Evolutionary conservation across 345 rosid genomes (phyloP).

Genomic region (Durio zibethinus): DNA sequence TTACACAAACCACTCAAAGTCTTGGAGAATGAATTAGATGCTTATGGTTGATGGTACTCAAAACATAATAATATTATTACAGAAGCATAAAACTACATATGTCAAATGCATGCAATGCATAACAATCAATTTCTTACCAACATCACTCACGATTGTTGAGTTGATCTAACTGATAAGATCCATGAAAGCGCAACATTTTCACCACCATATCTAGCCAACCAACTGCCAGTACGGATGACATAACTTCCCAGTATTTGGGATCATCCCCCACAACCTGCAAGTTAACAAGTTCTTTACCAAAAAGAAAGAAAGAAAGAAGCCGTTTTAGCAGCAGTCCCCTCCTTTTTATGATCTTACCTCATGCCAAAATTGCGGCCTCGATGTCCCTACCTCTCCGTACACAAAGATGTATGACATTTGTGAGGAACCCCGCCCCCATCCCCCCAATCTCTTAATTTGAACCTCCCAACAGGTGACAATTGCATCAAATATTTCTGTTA

Average conservation of each 20-base stretch:
- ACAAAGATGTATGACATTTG: neutral
- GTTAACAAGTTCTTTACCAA: conserved; percentile 63
- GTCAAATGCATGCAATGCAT: neutral
- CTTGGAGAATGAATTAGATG: neutral
- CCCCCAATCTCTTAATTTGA: too few species aligned
- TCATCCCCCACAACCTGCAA: conserved; percentile 79
- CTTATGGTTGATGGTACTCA: neutral
- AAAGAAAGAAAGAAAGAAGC: conserved; percentile 3
- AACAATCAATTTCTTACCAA: conserved; percentile 32
- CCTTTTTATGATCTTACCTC: neutral
- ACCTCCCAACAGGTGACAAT: too few species aligned
- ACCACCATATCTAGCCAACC: conserved; percentile 96
- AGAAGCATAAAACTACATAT: neutral
- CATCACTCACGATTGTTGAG: conserved; percentile 87
- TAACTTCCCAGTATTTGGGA: conserved; percentile 80
- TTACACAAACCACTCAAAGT: neutral
- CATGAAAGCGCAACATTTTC: conserved; percentile 78
- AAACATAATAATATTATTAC: neutral
- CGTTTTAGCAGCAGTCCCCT: neutral
- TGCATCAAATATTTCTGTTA: too few species aligned
- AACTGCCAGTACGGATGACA: conserved; percentile 73
- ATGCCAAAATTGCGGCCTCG: neutral
- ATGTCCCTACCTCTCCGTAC: conserved; percentile 1
- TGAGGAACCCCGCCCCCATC: too few species aligned
- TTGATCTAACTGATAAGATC: conserved; percentile 92